phyloP scores from a whole-genome alignment of 371 early-diverging fungal genomes.

The Syncephalastrum racemosum region DNA sequence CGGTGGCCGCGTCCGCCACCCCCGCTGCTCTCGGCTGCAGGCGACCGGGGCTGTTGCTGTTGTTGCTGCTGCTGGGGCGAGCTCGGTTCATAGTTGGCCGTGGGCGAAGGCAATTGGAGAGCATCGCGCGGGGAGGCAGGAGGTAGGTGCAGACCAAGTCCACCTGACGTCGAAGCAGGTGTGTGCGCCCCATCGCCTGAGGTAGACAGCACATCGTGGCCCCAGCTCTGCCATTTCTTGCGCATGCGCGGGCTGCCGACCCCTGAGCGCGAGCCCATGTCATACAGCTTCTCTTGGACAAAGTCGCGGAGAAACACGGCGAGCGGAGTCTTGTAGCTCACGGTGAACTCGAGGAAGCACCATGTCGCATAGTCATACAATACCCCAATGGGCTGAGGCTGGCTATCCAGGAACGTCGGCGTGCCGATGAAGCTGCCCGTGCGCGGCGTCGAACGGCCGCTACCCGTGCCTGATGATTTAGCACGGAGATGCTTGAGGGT shows the following conservation, averaged over 20 bases:
- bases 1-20: no score
- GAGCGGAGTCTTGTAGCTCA: slow-evolving; percentile 51
- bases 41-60: not conserved
- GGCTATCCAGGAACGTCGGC: not conserved
- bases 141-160: slow-evolving; percentile 32
- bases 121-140: slow-evolving; percentile 9
- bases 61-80: slow-evolving; percentile 11
- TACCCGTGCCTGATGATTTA: slow-evolving; percentile 1
- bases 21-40: no score
- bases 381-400: slow-evolving; percentile 17
- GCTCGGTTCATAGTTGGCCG: slow-evolving; percentile 4
- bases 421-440: slow-evolving; percentile 12
- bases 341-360: slow-evolving; percentile 57
- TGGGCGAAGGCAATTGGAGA: not conserved
- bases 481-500: slow-evolving; percentile 18
- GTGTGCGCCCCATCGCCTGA: not conserved
- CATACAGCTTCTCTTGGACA: slow-evolving; percentile 45
- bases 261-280: slow-evolving; percentile 9
- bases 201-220: slow-evolving; percentile 5
- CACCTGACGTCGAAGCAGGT: slow-evolving; percentile 16
- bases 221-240: slow-evolving; percentile 29
- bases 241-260: not conserved
- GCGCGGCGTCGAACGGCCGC: slow-evolving; percentile 20
- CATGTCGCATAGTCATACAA: slow-evolving; percentile 55
- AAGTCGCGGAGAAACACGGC: slow-evolving; percentile 49